A percentile compares a stretch with the other conserved stretches of the same genome.
These are phyloP conservation scores for Monilinia fructicola DNA, from an alignment of 2,329 filamentous ascomycete species.

Conservation along the genomic window DNA sequence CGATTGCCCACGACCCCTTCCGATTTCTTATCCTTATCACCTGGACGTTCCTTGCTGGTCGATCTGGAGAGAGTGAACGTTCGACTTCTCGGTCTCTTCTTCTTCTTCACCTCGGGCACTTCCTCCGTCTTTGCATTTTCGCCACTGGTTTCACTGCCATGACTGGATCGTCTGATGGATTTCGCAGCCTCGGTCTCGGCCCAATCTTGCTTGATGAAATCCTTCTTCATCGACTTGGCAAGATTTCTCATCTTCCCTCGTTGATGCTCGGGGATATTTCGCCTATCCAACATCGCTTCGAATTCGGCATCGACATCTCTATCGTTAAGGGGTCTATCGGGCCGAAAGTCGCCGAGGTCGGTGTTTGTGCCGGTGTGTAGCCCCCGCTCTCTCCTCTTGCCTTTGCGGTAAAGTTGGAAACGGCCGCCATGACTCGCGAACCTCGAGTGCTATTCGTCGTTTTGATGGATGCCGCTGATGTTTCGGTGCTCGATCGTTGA, in stretches of 20 bases:
- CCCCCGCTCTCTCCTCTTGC: conserved; percentile 37
- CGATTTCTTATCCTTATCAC: conserved; percentile 69
- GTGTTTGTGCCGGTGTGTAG: conserved; percentile 28
- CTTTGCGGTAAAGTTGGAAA: conserved; percentile 61
- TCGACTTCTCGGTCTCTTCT: conserved; percentile 63
- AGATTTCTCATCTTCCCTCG: conserved; percentile 92
- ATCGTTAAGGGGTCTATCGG: conserved; percentile 45
- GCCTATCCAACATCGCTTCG: conserved; percentile 70
- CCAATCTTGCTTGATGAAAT: conserved; percentile 90
- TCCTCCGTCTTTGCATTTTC: conserved; percentile 43
- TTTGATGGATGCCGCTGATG: conserved; percentile 38
- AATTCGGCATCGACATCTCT: conserved; percentile 57
- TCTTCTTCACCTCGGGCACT: conserved; percentile 45
- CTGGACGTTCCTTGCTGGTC: conserved; percentile 55
- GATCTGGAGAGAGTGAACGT: conserved; percentile 62
- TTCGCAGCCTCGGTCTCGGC: conserved; percentile 59
- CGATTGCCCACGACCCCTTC: conserved; percentile 64
- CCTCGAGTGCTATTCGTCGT: conserved; percentile 47
- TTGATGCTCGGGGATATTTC: conserved; percentile 93
- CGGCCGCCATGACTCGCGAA: conserved; percentile 61
- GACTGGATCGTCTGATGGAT: conserved; percentile 46
- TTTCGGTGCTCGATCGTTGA: conserved; percentile 33
- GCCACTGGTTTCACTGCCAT: conserved; percentile 43
- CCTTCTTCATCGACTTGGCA: conserved; percentile 86
- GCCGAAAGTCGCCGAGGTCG: conserved; percentile 34